phyloP scores from a whole-genome alignment of 2,329 filamentous ascomycete species.

The Pezicula carpinea region DNA sequence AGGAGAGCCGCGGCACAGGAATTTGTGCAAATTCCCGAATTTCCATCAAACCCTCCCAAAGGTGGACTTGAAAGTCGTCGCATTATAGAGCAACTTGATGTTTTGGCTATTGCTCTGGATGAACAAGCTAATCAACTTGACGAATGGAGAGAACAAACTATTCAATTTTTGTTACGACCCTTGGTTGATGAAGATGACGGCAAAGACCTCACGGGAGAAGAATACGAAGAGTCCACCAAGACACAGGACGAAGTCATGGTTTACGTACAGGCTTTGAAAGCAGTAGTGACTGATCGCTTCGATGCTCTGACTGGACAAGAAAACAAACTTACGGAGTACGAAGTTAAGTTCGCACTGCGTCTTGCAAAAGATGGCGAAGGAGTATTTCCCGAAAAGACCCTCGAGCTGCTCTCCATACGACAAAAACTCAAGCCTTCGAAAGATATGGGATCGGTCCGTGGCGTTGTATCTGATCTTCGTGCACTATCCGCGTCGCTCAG shows the following conservation, averaged over 20 bases:
- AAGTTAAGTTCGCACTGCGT: constrained; percentile 57
- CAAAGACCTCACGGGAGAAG: constrained; percentile 78
- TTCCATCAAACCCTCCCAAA: constrained; percentile 44
- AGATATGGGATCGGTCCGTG: constrained; percentile 61
- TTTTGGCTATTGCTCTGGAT: constrained; percentile 63
- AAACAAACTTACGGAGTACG: constrained; percentile 72
- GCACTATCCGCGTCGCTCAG: constrained; percentile 56
- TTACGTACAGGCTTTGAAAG: constrained; percentile 74
- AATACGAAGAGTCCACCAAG: constrained; percentile 83
- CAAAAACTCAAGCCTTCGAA: constrained; percentile 42
- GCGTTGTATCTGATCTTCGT: constrained; percentile 65
- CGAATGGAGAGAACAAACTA: constrained; percentile 69
- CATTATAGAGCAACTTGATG: constrained; percentile 61
- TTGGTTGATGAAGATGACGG: constrained; percentile 78
- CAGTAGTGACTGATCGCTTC: constrained; percentile 73
- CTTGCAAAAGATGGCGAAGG: constrained; percentile 61
- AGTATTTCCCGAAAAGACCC: constrained; percentile 61
- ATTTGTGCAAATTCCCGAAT: constrained; percentile 60
- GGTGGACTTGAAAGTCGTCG: constrained; percentile 70
- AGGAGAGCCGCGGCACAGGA: constrained; percentile 45
- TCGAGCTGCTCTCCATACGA: constrained; percentile 47
- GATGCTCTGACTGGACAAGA: constrained; percentile 70
- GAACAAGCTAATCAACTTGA: constrained; percentile 66
- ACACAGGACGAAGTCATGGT: constrained; percentile 85
- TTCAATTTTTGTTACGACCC: constrained; percentile 66